Evolutionary conservation across 2,329 filamentous ascomycete genomes (phyloP).

Genomic region (Chrysosphaeria jannelii): DNA sequence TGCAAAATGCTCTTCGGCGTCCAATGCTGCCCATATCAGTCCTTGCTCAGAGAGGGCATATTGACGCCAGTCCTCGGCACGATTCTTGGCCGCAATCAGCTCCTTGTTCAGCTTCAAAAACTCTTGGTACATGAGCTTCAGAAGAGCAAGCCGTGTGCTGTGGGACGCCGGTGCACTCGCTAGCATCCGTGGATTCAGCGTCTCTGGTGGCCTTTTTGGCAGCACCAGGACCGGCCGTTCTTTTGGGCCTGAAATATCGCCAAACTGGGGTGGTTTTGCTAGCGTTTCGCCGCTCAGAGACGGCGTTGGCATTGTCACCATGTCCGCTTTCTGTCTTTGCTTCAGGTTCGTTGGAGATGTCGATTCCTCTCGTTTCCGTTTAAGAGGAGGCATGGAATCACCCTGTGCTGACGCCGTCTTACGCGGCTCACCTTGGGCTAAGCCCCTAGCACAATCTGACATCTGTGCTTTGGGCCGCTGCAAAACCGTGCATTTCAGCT

Average conservation of each 20-base stretch:
- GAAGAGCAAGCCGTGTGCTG: constrained; percentile 21
- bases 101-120: constrained; percentile 36
- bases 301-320: too few relatives aligned
- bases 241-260: too few relatives aligned
- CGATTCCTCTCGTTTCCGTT: constrained; percentile 3
- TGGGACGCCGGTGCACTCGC: constrained; percentile 24
- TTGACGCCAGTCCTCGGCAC: constrained; percentile 14
- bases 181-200: constrained; percentile 36
- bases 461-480: too few relatives aligned
- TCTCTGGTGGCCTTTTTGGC: constrained; percentile 12
- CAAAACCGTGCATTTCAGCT: too few relatives aligned
- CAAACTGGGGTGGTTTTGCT: too few relatives aligned
- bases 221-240: too few relatives aligned
- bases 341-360: too few relatives aligned
- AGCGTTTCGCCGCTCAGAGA: too few relatives aligned
- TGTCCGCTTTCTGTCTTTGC: too few relatives aligned
- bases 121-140: constrained; percentile 34
- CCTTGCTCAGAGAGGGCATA: constrained; percentile 31
- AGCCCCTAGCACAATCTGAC: too few relatives aligned
- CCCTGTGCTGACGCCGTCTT: too few relatives aligned
- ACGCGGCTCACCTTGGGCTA: too few relatives aligned
- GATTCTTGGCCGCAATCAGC: constrained; percentile 17
- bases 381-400: constrained; percentile 3
- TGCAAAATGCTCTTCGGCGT: constrained; percentile 53
- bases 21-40: constrained; percentile 35